Base-by-base conservation (phyloP, 108 stramenopile species). In the Skeletonema grethae region DNA sequence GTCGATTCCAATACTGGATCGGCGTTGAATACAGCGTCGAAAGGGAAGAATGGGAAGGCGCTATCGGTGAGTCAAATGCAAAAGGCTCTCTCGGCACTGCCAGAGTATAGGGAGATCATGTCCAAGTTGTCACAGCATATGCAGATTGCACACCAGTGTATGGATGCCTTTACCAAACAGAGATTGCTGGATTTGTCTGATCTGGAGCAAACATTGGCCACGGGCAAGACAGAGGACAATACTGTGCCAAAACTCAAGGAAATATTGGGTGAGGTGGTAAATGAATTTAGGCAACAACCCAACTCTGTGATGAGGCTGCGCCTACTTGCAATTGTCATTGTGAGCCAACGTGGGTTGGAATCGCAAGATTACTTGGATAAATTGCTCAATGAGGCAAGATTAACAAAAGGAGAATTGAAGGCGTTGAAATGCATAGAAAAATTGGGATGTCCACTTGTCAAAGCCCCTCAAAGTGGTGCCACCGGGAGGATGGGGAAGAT, bases 71-170 rank as follows among this genome's bases (percentile, higher is more conserved):
- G 83, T 29, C 86, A 97, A 65, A 96, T 99, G 90, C 95, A 95
- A 22, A 82, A 88, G 38, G 97, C 97, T 0, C 73, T 97, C 12
- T 92, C 94, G 82, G 90, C 87, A 18, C 70, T 98, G 38, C 98
- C 98, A 7, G 97, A 98, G 68, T 98, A 96, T 82, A 77, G 84
- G 18, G 97, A 98, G 79, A 83, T 96, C 63, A 97, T 95, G 93
- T 87, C 92, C 25, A 97, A 97, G 65, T 75, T 98, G 15, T 84
- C 87, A 7, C 93, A 97, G 69, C 98, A 99, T 77, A 92, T 99
- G 94, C 82, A 89, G 32, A 79, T 99, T 77, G 76, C 97, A 4
- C 95, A 91, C 67, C 88, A 93, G 70, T 97, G 97, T 72, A 97
- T 98, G 96, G 94, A 87, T 65, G 81, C 78, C 39, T 92, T 98